Base-by-base conservation (phyloP, 129 eudicot species). In the Solidago caesia region DNA sequence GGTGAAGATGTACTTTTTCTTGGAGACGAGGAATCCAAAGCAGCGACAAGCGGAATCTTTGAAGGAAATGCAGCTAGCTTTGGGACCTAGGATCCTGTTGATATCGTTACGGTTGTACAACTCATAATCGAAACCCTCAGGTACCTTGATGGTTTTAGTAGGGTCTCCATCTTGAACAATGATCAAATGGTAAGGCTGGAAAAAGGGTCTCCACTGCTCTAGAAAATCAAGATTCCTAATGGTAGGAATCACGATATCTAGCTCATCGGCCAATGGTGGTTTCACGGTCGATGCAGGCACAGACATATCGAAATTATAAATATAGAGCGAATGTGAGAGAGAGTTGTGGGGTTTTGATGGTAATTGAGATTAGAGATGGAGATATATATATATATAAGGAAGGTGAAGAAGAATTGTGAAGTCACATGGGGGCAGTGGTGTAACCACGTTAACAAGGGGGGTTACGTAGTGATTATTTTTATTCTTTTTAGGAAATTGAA, bases 151-250 rank as follows among this genome's bases (percentile, higher is more conserved):
- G 39, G 69, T 84, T 68, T 80, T 86, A 11, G 89, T 66, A 6
- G 96, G 96, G 56, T 89, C 96, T 2, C 96, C 96, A n/a, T 89
- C 96, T 44, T 89, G 96, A 53, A 89, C 89, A 27, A 89, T 89
- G 87, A 89, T 89, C 64, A 89, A 57, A 65, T 89, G 96, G 77
- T 89, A 89, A 7, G 86, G 89, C 81, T 89, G 80, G 72, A 89
- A 86, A 75, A 89, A 89, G 4, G 91, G 77, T 39, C 91, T 81
- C 96, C 96, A 89, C 82, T 84, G 86, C 70, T 89, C 96, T 11
- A 89, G 78, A 73, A 89, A 89, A 75, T 86, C 96, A 5, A 89
- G 80, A 85, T 86, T 89, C 55, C 96, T 74, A 47, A 89, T 89
- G 9, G 96, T 86, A 5, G 96, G 96, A 6, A 89, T 89, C 21